Evolutionary conservation across 768 basidiomycete species (phyloP).

Genomic region (Boletus edulis): DNA sequence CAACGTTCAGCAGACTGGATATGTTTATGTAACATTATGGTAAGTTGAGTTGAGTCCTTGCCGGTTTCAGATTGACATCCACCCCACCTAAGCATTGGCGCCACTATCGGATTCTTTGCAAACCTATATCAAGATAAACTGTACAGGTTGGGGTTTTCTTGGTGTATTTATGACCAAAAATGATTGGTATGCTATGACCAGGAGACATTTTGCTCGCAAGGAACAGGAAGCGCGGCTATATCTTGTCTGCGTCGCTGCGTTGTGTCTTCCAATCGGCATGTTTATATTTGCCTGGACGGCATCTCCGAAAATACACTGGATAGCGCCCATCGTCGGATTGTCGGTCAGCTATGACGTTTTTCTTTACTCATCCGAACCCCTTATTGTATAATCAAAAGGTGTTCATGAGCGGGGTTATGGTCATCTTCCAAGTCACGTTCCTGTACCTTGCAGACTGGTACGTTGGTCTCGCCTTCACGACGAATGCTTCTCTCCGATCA

Average conservation of each 20-base stretch:
- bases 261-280: conserved; percentile 56
- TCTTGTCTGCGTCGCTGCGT: conserved; percentile 48
- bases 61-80: not conserved
- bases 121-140: conserved; percentile 49
- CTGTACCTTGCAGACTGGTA: conserved; percentile 53
- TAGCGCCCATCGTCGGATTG: conserved; percentile 32
- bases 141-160: conserved; percentile 36
- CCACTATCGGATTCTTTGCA: conserved; percentile 41
- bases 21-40: conserved; percentile 54
- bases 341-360: conserved; percentile 12
- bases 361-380: not conserved
- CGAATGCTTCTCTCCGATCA: not conserved
- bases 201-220: conserved; percentile 17
- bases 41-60: conserved; percentile 25
- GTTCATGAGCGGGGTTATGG: conserved; percentile 38
- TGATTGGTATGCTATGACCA: conserved; percentile 18
- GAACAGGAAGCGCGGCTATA: conserved; percentile 61
- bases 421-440: conserved; percentile 45
- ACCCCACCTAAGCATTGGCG: conserved; percentile 45
- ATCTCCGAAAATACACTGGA: conserved; percentile 56
- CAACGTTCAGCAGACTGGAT: conserved; percentile 55
- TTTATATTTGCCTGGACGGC: conserved; percentile 73
- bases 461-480: conserved; percentile 2
- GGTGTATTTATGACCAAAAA: conserved; percentile 9
- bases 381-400: conserved; percentile 29